A percentile compares a stretch with the other conserved stretches of the same genome.
Conservation (phyloP, 2,329 filamentous ascomycete species). For the Aspergillus aculeatinus region DNA sequence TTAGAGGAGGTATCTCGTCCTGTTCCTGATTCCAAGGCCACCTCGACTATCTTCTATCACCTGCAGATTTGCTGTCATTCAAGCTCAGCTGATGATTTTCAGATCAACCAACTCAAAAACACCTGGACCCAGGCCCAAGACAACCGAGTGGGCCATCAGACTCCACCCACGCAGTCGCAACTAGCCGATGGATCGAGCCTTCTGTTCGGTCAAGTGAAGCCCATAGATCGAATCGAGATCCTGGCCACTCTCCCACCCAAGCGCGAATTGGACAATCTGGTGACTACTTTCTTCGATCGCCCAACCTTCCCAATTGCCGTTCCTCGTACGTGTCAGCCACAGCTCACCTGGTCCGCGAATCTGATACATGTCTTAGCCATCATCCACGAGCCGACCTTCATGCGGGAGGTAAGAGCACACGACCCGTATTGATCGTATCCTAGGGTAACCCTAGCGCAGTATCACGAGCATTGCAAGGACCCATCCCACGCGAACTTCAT, state of each 20-base stretch:
- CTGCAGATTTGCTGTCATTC: background rate
- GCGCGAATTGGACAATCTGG: background rate
- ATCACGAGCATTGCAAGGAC: constrained; percentile 2
- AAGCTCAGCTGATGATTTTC: background rate
- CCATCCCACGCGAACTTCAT: constrained; percentile 7
- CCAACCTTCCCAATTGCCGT: constrained; percentile 5
- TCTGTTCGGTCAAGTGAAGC: constrained; percentile 11
- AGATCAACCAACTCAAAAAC: constrained; percentile 12
- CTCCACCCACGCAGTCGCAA: background rate
- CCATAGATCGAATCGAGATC: constrained; percentile 9
- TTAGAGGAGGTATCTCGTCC: constrained; percentile 3
- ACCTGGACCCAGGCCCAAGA: constrained; percentile 5
- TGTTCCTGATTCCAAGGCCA: no score
- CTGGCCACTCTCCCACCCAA: constrained; percentile 4
- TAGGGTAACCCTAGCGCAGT: background rate
- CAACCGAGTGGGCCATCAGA: background rate
- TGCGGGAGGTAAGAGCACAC: constrained; percentile 9
- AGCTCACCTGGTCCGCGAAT: no score
- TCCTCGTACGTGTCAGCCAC: constrained; percentile 3
- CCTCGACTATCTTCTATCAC: background rate
- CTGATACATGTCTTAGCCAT: constrained; percentile 6
- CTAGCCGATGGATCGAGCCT: constrained; percentile 9
- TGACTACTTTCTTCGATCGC: constrained; percentile 7
- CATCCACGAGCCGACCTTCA: constrained; percentile 11
- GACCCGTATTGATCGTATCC: background rate